Percentiles rank a stretch among this genome's conserved stretches.
Conservation (phyloP, 202 grass and related monocot species). For the Digitaria exilis region DNA sequence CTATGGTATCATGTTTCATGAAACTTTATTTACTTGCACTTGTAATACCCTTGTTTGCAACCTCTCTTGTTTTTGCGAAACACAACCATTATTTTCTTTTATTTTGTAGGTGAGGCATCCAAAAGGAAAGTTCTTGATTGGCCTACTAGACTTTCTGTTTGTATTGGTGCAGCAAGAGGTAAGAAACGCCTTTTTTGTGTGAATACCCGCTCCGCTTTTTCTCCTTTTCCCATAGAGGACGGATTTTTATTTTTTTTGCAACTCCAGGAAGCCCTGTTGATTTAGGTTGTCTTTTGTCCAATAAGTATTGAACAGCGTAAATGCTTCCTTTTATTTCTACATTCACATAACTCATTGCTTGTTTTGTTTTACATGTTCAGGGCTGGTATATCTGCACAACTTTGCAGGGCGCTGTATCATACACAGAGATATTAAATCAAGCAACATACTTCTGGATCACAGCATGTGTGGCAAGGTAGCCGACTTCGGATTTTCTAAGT, state of each 20-base stretch:
- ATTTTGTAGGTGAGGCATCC: slow-evolving; percentile 59
- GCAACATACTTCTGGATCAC: slow-evolving; percentile 81
- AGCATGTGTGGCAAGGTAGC: slow-evolving; percentile 77
- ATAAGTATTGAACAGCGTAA: neutral
- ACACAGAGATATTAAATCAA: slow-evolving; percentile 79
- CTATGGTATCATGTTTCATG: slow-evolving; percentile 51
- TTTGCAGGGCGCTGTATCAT: slow-evolving; percentile 70
- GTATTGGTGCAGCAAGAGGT: slow-evolving; percentile 74
- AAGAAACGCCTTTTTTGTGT: neutral
- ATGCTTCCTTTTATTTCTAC: neutral
- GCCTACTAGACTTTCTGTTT: slow-evolving; percentile 68
- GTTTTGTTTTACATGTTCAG: slow-evolving; percentile 49
- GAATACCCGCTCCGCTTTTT: neutral
- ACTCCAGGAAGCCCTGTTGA: neutral
- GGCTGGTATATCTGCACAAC: slow-evolving; percentile 64
- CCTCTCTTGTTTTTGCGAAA: too few relatives aligned
- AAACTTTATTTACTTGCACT: slow-evolving; percentile 21
- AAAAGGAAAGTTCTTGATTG: slow-evolving; percentile 84
- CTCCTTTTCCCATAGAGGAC: neutral
- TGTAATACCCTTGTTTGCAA: slow-evolving; percentile 13
- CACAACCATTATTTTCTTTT: too few relatives aligned
- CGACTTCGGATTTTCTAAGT: slow-evolving; percentile 79
- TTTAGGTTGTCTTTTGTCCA: slow-evolving; percentile 21
- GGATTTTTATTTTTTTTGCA: slow-evolving; percentile 3
- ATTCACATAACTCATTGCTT: slow-evolving; percentile 21